phyloP scores from a whole-genome alignment of 192 early-diverging fungal species.

The Anaeromyces robustus region DNA sequence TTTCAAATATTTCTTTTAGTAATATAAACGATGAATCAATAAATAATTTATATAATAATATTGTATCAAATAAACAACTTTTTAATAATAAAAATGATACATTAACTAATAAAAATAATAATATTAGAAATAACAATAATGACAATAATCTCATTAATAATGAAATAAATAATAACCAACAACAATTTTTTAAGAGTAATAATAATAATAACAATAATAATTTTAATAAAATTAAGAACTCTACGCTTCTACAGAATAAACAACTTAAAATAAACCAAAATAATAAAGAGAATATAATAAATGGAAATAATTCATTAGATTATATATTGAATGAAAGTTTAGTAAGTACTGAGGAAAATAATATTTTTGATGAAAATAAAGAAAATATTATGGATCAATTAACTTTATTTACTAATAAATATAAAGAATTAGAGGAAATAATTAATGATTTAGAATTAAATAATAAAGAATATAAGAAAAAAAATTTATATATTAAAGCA shows the following conservation, averaged over 20 bases:
- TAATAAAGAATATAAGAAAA: neutral
- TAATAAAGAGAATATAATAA: neutral
- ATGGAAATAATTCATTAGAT: neutral
- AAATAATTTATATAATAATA: neutral
- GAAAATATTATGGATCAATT: neutral
- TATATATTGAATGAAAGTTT: neutral
- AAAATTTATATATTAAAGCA: neutral
- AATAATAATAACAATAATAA: too few species aligned
- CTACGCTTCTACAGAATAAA: too few species aligned
- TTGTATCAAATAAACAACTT: neutral
- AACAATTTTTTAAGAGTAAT: too few species aligned
- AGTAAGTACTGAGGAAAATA: neutral
- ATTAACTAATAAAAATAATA: too few species aligned
- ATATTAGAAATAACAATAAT: too few species aligned
- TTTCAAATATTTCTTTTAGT: neutral
- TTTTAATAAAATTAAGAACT: too few species aligned
- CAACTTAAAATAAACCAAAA: too few species aligned
- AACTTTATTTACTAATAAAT: neutral
- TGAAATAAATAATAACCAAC: too few species aligned
- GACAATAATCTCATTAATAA: too few species aligned
- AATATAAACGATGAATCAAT: neutral
- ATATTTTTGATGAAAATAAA: neutral
- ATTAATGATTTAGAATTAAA: neutral
- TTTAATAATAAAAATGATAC: too few species aligned
- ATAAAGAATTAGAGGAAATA: neutral